Percentiles rank a stretch among this genome's conserved stretches.
Conservation (phyloP, 768 basidiomycete genomes). For the Lentinula raphanica region DNA sequence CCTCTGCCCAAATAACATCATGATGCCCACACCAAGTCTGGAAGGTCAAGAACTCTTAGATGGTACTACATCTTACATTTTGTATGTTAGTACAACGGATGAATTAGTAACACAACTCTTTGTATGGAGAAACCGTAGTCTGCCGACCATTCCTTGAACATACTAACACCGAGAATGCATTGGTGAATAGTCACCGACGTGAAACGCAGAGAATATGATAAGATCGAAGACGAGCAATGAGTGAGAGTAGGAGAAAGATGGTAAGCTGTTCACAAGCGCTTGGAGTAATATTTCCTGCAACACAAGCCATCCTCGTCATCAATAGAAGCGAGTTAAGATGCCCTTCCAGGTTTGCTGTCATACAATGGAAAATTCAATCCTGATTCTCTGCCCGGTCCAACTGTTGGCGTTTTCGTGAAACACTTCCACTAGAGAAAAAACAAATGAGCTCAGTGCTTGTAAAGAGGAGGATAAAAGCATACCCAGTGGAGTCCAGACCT, state of each 20-base stretch:
- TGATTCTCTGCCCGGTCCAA: constrained; percentile 26
- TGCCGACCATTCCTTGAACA: not conserved
- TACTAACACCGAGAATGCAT: not conserved
- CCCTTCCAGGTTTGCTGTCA: too few relatives aligned
- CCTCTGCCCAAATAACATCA: constrained; percentile 23
- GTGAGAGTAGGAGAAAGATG: not conserved
- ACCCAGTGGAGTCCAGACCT: constrained; percentile 74
- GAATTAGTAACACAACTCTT: too few relatives aligned
- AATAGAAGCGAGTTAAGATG: too few relatives aligned
- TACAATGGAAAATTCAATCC: not conserved
- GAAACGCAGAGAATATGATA: not conserved
- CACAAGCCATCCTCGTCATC: too few relatives aligned
- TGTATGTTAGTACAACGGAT: not conserved
- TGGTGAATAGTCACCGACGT: not conserved
- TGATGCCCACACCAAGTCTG: not conserved
- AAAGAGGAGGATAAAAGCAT: constrained; percentile 24
- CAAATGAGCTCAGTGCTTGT: not conserved
- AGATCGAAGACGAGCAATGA: not conserved
- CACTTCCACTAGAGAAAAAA: constrained; percentile 25
- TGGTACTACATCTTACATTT: not conserved
- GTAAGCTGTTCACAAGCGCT: not conserved
- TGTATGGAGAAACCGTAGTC: too few relatives aligned
- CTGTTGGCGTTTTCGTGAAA: constrained; percentile 53
- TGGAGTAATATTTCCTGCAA: not conserved
- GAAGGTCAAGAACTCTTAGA: not conserved